Evolutionary conservation across 177 flowering plant species (phyloP), one percentile per base, ranked within the genome.

Genomic region (Vitis hybrid): DNA sequence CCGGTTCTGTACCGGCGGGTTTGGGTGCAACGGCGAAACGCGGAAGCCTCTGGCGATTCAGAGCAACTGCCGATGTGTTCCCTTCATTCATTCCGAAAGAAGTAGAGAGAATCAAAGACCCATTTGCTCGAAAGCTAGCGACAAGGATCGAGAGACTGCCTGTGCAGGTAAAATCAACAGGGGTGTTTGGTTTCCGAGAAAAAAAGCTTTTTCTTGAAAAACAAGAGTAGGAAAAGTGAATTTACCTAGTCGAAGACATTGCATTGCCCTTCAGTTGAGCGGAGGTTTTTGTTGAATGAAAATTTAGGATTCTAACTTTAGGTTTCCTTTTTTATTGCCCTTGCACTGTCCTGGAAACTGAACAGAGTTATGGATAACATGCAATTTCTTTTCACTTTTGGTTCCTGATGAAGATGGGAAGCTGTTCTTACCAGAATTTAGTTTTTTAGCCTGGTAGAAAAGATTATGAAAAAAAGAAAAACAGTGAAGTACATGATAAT

Each of bases 41-140:
- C 59, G 20, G 38, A 69, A 68, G 24, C 55, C 63, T 10, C n/a
- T 1, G 19, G 13, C 71, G 44, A 44, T 9, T 70, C 61, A 65
- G 38, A 2, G 75, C 61, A 7, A 2, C 6, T 47, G 78, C 62
- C 19, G 59, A 31, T 50, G 65, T 49, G 50, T 95, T 95, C 62
- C 99, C 97, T 17, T 56, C 90, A 4, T 95, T 95, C 76, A 84
- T 95, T 14, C 99, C 99, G 11, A 85, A 82, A 66, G 75, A 95
- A 65, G 85, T 92, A 0, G 90, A 86, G 63, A 75, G 73, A 31
- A 86, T 95, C 74, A 87, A 82, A 73, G 99, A 95, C 85, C 79
- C 86, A 1, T 85, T 75, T 76, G 97, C 98, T 61, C 78, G 89
- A 61, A 88, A 80, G 15, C 76, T 95, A 59, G 97, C 97, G 33